Evolutionary conservation across 2,329 filamentous ascomycete species (phyloP).

Genomic region (Phialophora tarda): DNA sequence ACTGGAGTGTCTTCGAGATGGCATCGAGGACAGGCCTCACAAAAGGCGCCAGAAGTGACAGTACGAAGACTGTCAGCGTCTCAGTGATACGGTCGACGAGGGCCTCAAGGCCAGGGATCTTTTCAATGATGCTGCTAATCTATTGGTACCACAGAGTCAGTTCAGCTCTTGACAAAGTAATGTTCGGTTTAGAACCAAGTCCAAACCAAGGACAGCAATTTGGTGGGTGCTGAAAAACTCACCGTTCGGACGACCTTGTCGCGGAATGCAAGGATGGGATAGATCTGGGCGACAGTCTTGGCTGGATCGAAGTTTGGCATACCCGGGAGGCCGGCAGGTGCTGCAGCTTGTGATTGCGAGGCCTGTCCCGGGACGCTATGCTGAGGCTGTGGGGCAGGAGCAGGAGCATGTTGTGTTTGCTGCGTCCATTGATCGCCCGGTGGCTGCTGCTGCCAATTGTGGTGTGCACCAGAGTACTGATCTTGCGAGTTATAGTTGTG

Average conservation of each 20-base stretch:
- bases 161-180: not conserved
- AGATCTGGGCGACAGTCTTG: constrained; percentile 79
- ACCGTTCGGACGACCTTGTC: constrained; percentile 84
- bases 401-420: constrained; percentile 12
- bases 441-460: constrained; percentile 25
- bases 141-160: not conserved
- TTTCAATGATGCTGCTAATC: constrained; percentile 83
- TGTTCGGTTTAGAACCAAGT: no score
- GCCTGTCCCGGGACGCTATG: constrained; percentile 11
- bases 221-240: not conserved
- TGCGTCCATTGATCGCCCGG: constrained; percentile 35
- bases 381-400: constrained; percentile 17
- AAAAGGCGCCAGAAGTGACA: constrained; percentile 89
- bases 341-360: constrained; percentile 32
- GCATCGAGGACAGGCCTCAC: constrained; percentile 88
- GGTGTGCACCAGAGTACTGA: constrained; percentile 22
- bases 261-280: constrained; percentile 90
- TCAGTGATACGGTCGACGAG: constrained; percentile 95
- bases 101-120: constrained; percentile 85
- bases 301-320: constrained; percentile 81
- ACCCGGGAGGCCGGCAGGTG: constrained; percentile 66
- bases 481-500: constrained; percentile 15
- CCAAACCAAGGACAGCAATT: not conserved
- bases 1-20: constrained; percentile 82
- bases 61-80: constrained; percentile 86